Conservation (phyloP, 495 filamentous ascomycete genomes). For the Rostrohypoxylon terebratum region DNA sequence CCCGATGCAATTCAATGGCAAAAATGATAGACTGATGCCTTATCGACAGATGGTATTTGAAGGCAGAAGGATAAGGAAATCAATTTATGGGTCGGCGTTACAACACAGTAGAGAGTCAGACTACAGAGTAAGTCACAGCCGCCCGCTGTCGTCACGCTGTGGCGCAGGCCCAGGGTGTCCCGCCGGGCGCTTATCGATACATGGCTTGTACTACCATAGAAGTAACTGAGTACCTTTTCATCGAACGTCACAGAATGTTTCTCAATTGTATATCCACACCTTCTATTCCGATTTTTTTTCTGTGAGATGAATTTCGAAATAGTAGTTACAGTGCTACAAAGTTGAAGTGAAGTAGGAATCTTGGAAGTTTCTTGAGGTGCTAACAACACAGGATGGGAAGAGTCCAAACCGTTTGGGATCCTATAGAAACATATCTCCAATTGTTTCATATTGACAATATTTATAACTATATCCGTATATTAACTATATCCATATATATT, state of each 20-base stretch:
- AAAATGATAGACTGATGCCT: slow-evolving; percentile 17
- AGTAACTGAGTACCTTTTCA: background rate
- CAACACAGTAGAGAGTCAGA: no score
- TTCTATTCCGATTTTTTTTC: background rate
- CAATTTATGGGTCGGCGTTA: slow-evolving; percentile 17
- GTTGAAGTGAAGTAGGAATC: background rate
- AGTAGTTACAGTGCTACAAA: background rate
- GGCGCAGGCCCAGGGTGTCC: slow-evolving; percentile 36
- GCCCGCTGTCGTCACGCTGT: slow-evolving; percentile 42
- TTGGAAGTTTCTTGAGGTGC: background rate
- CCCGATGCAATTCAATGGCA: slow-evolving; percentile 16
- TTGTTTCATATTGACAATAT: background rate
- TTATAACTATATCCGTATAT: no score
- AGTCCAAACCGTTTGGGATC: background rate
- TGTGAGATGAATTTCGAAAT: background rate
- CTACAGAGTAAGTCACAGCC: slow-evolving; percentile 28
- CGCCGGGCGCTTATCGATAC: background rate
- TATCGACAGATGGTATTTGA: slow-evolving; percentile 23
- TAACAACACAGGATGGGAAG: background rate
- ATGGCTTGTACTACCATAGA: background rate
- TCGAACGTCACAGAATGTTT: background rate
- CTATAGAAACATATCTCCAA: background rate
- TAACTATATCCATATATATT: background rate
- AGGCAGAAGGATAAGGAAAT: slow-evolving; percentile 20
- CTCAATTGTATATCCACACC: background rate